Evolutionary conservation across 2,329 filamentous ascomycete genomes (phyloP).

Genomic region (Aureobasidium sp.): DNA sequence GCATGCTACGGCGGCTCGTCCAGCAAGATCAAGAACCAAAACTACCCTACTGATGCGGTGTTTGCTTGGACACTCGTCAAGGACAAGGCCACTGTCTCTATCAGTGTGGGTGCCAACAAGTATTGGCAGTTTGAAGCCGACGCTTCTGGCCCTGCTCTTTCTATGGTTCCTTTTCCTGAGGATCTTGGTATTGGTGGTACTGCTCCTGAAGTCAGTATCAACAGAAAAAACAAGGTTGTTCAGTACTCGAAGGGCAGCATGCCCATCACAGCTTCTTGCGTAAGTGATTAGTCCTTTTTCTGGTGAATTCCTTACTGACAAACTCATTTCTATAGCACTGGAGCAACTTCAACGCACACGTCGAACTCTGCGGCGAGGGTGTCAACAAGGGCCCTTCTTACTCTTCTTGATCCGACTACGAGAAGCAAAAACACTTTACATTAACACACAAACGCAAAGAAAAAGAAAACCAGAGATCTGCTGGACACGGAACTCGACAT

Average conservation of each 20-base stretch:
- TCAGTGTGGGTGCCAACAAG: conserved; percentile 30
- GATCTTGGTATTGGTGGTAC: conserved; percentile 24
- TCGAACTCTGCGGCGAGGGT: conserved; percentile 28
- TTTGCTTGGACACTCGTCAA: conserved; percentile 33
- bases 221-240: conserved; percentile 25
- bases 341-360: conserved; percentile 33
- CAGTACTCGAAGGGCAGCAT: conserved; percentile 23
- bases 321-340: conserved; percentile 15
- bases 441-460: not conserved
- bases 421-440: not conserved
- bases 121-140: conserved; percentile 30
- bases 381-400: conserved; percentile 17
- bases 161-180: conserved; percentile 29
- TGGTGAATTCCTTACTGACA: not conserved
- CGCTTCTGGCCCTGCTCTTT: conserved; percentile 25
- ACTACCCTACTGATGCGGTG: conserved; percentile 30
- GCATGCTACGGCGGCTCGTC: conserved; percentile 28
- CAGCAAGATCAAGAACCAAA: conserved; percentile 28
- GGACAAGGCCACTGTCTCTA: conserved; percentile 26
- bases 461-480: not conserved
- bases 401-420: not conserved
- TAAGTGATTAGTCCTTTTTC: not conserved
- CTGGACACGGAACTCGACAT: not conserved
- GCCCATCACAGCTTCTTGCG: conserved; percentile 25
- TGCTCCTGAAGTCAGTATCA: conserved; percentile 28